A percentile compares a stretch with the other conserved stretches of the same genome.
phyloP scores from a whole-genome alignment of 768 basidiomycete genomes.

The Amylocystis lapponica region DNA sequence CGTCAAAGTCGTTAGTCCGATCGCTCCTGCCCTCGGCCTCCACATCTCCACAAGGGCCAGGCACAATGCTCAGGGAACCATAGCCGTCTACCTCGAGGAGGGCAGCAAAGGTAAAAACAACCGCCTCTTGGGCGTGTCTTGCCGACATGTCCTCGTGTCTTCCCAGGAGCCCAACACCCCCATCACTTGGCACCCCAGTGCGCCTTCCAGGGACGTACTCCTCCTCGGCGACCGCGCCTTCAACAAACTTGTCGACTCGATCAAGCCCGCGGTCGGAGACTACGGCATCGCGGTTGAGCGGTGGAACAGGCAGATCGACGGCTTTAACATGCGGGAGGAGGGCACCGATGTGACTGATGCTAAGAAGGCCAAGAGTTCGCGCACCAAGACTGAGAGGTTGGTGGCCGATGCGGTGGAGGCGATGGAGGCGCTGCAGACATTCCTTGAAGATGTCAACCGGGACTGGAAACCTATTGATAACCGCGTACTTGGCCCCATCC shows the following conservation, averaged over 20 bases:
- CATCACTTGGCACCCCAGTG: conserved; percentile 20
- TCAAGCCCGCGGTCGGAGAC: conserved; percentile 2
- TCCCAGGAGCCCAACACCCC: conserved; percentile 20
- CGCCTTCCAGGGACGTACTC: conserved; percentile 25
- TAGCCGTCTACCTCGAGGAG: conserved; percentile 28
- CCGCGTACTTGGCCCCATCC: conserved; percentile 14
- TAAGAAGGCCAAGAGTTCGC: conserved; percentile 11
- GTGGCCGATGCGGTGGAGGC: conserved; percentile 8
- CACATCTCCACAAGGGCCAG: conserved; percentile 28
- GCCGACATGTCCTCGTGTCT: conserved; percentile 24
- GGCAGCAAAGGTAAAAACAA: conserved; percentile 6
- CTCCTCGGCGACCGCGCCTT: conserved; percentile 12
- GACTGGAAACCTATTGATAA: conserved; percentile 8
- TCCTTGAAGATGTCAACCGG: conserved; percentile 10
- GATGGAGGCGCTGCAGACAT: conserved; percentile 8
- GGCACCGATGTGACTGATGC: conserved; percentile 8
- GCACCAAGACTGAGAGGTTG: conserved; percentile 1
- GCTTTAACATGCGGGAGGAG: conserved; percentile 19
- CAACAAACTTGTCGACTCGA: conserved; percentile 4
- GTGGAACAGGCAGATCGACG: background rate
- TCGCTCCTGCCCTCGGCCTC: conserved; percentile 32
- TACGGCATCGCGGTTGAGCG: conserved; percentile 2
- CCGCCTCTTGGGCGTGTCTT: conserved; percentile 23
- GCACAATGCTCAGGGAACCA: conserved; percentile 27
- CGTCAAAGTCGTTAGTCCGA: conserved; percentile 22